Base-by-base conservation (phyloP, 2,329 filamentous ascomycete genomes). In the Cercospora sp. region DNA sequence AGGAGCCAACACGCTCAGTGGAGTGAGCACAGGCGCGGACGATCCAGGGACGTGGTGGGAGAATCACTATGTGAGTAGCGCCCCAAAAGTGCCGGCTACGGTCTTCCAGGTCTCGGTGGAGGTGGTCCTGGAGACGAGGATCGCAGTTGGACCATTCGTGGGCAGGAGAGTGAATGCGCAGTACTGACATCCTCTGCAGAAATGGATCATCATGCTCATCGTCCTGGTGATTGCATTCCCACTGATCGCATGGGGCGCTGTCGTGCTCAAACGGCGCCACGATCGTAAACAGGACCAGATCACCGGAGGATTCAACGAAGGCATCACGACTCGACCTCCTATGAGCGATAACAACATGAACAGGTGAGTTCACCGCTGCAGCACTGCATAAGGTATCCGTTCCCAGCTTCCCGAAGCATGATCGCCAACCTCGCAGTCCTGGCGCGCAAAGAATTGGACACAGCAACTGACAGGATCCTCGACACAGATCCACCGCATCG, bases 121-220 rank as follows among this genome's bases (percentile, higher is more conserved):
- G 20, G 45, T 23, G 20, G 18, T 12, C 12, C 1, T 6, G 45
- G 5, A 13, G 12, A 51, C 3, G 53, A 6, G 53, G 53, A 18
- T 10, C 53, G 3, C 30, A 33, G 26, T 9, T 30, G 26, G 53
- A 6, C n/a, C 6, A 16, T 39, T n/a, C 3, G 53, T 13, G 42
- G 9, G 13, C 3, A 51, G 10, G 45, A 23, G 2, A 6, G 45
- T 26, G 45, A 0, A 3, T 51, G 45, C 45, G 20, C 45, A 23
- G 53, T 30, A 53, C 69, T 72, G 64, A 73, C 69, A 7, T 64
- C 10, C 33, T 51, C 30, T 20, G 30, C 68, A 78, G 76, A 85
- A 89, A 81, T 96, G 92, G 92, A 87, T 96, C 57, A 84, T 94
- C 70, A 92, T 95, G 85, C 84, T 95, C 63, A 89, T 93, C 71